phyloP scores from a whole-genome alignment of 2,329 filamentous ascomycete genomes.

The Teratosphaeriaceae sp. region DNA sequence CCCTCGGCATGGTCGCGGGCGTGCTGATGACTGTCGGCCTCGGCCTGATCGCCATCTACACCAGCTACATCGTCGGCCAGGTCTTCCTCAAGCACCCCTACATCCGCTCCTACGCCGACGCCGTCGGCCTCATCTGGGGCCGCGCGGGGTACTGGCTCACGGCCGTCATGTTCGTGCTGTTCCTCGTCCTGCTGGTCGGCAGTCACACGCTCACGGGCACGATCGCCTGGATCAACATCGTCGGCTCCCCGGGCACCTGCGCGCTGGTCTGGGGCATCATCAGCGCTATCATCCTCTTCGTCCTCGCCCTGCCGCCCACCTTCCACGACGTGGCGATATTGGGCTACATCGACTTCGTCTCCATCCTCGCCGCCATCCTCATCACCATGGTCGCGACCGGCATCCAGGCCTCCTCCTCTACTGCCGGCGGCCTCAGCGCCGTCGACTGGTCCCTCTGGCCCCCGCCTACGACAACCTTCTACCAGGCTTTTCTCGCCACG shows the following conservation, averaged over 20 bases:
- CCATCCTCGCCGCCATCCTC: slow-evolving; percentile 28
- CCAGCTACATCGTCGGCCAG: slow-evolving; percentile 55
- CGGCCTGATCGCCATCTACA: slow-evolving; percentile 54
- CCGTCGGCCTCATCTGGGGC: slow-evolving; percentile 24
- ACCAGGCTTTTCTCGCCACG: slow-evolving; percentile 56
- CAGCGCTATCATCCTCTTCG: slow-evolving; percentile 32
- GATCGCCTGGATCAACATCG: slow-evolving; percentile 39
- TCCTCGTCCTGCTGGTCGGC: slow-evolving; percentile 38
- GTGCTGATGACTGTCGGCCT: slow-evolving; percentile 50
- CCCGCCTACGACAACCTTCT: slow-evolving; percentile 36
- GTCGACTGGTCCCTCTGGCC: slow-evolving; percentile 32
- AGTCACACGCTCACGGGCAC: slow-evolving; percentile 41
- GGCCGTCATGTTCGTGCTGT: slow-evolving; percentile 31
- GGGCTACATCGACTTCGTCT: slow-evolving; percentile 32
- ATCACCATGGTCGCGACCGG: slow-evolving; percentile 32
- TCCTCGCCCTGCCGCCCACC: slow-evolving; percentile 29
- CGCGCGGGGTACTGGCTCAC: slow-evolving; percentile 36
- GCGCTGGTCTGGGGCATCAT: slow-evolving; percentile 38
- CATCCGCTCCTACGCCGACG: slow-evolving; percentile 38
- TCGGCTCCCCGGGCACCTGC: slow-evolving; percentile 31
- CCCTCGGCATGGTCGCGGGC: slow-evolving; percentile 49
- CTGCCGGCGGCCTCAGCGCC: slow-evolving; percentile 27
- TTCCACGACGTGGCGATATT: slow-evolving; percentile 30
- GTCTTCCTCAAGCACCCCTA: slow-evolving; percentile 49
- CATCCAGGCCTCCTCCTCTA: slow-evolving; percentile 22